These are phyloP conservation scores for Allium sativum DNA, from an alignment of 106 monocot genomes.

Conservation along the genomic window DNA sequence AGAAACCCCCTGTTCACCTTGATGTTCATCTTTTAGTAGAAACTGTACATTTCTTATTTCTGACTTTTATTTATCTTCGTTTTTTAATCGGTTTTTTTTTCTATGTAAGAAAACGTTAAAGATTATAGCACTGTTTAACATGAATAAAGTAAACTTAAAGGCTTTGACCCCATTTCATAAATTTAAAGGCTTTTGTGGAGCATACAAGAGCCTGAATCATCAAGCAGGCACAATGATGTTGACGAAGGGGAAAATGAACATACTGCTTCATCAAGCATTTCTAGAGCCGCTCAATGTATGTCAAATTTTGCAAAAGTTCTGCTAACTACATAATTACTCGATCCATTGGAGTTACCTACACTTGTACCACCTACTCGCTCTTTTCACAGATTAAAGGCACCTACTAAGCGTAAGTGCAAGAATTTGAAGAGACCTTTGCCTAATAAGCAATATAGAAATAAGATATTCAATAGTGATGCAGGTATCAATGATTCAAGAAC, in stretches of 20 bases:
- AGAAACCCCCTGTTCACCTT: no score
- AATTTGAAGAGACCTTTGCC: conserved; percentile 67
- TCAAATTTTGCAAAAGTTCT: conserved; percentile 51
- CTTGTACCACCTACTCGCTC: conserved; percentile 65
- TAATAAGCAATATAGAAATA: conserved; percentile 75
- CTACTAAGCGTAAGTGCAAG: conserved; percentile 30
- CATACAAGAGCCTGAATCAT: conserved; percentile 53
- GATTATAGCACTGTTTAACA: no score
- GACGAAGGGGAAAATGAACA: conserved; percentile 24
- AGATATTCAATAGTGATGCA: conserved; percentile 4
- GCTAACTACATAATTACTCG: conserved; percentile 75
- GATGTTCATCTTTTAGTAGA: no score
- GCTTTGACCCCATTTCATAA: conserved; percentile 91
- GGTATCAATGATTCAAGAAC: conserved; percentile 15
- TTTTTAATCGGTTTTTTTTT: no score
- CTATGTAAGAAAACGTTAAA: no score
- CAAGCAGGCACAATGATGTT: conserved; percentile 14
- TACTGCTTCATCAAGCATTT: conserved; percentile 63
- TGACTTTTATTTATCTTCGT: no score
- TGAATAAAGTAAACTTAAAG: no score
- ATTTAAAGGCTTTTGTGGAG: conserved; percentile 80
- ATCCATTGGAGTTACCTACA: conserved; percentile 45
- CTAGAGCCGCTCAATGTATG: conserved; percentile 56
- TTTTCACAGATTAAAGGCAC: conserved; percentile 67
- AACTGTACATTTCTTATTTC: no score